Conservation (phyloP, 371 early-diverging fungal genomes). For the Pancytospora philotis region DNA sequence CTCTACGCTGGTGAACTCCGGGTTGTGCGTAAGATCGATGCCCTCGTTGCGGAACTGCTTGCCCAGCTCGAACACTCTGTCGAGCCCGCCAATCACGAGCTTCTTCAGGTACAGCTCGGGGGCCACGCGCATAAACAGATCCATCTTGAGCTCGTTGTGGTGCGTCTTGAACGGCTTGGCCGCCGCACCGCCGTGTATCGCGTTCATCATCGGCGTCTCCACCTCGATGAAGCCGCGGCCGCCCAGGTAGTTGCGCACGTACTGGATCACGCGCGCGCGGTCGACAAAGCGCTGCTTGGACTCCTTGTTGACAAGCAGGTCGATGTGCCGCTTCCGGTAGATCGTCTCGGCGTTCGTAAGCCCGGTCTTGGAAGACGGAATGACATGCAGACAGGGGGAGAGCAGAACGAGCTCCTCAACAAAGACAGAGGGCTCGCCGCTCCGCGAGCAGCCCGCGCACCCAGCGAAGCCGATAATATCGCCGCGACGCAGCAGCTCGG, state of each 20-base stretch:
- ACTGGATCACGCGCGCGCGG: slow-evolving; percentile 79
- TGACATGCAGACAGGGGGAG: slow-evolving; percentile 83
- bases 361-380: slow-evolving; percentile 87
- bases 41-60: slow-evolving; percentile 98
- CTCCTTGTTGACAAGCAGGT: slow-evolving; percentile 89
- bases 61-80: slow-evolving; percentile 97
- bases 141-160: slow-evolving; percentile 94
- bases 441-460: slow-evolving; percentile 77
- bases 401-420: slow-evolving; percentile 72
- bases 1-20: slow-evolving; percentile 97
- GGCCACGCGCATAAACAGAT: slow-evolving; percentile 93
- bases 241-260: slow-evolving; percentile 82
- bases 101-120: slow-evolving; percentile 95
- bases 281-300: slow-evolving; percentile 81
- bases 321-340: slow-evolving; percentile 93
- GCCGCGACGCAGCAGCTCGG: slow-evolving; percentile 69
- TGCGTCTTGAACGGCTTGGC: slow-evolving; percentile 98
- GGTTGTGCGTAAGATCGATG: slow-evolving; percentile 98
- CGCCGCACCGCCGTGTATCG: slow-evolving; percentile 94
- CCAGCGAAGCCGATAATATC: slow-evolving; percentile 93
- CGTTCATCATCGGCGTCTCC: slow-evolving; percentile 99
- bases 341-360: slow-evolving; percentile 81
- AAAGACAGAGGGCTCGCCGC: slow-evolving; percentile 88
- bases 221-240: slow-evolving; percentile 88
- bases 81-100: slow-evolving; percentile 92